Evolutionary conservation across 192 early-diverging fungal species (phyloP), one percentile per base, ranked within the genome.

Genomic region (Podila clonocystis): DNA sequence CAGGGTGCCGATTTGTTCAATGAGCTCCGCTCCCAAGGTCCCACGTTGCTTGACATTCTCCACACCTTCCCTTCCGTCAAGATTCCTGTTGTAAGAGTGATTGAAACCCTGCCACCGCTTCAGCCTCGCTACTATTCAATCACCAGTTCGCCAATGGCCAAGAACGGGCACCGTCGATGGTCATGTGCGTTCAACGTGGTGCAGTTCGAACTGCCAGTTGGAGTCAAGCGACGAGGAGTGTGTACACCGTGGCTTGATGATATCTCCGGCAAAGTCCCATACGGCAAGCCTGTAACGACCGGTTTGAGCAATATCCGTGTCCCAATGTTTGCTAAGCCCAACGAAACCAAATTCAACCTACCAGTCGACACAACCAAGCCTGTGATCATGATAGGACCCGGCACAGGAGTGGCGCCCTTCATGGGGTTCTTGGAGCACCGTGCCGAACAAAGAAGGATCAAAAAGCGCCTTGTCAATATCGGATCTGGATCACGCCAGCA

Each of bases 371-470:
- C 85, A 19, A 67, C 69, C 17, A 87, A 82, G 19, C 94, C 95
- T 1, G 82, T 98, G 9, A 84, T 98, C 24, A 89, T 98, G 91
- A 90, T 98, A 33, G 94, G 93, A 3, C 95, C 97, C 2, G 98
- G 97, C 45, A 98, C 98, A 1, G 98, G 98, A 22, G 89, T 99
- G n/a, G 93, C 97, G 9, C 97, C 98, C 0, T 97, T 98, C 57
- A 85, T 96, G 31, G 92, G 94, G 1, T 98, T 98, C 72, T 82
- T 98, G 38, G 86, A 96, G 75, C 91, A 97, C 62, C 89, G 94
- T 57, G 86, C 87, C 20, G 55, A 70, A 1, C 85, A 89, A 60
- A 85, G 84, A 30, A 66, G 68, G 49, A 82, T 88, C 28, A 75
- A 74, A 58, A 80, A 63, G 82, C 83, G 70, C 55, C 74, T 68